These are phyloP conservation scores for Thyridium curvatum DNA, from an alignment of 2,329 filamentous ascomycete species.

Conservation along the genomic window DNA sequence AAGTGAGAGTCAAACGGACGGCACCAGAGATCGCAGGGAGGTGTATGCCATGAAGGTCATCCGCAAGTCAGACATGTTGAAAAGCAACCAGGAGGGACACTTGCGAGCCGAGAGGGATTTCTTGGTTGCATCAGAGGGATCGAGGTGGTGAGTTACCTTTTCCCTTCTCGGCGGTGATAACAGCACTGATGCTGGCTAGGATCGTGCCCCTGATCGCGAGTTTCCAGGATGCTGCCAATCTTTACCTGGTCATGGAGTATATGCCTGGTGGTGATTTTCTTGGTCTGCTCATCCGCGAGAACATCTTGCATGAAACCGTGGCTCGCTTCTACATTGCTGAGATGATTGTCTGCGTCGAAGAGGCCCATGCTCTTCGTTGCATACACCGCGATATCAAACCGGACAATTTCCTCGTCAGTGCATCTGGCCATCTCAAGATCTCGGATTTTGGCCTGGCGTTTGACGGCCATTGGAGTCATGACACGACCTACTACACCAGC, in stretches of 20 bases:
- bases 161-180: background rate
- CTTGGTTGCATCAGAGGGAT: slow-evolving; percentile 81
- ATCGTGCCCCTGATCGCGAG: slow-evolving; percentile 81
- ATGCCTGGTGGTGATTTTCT: slow-evolving; percentile 97
- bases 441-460: slow-evolving; percentile 96
- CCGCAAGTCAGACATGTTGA: slow-evolving; percentile 86
- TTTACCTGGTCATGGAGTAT: slow-evolving; percentile 97
- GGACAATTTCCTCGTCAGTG: slow-evolving; percentile 90
- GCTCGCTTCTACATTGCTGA: slow-evolving; percentile 88
- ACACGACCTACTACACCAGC: slow-evolving; percentile 78
- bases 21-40: slow-evolving; percentile 25
- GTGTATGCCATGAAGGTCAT: slow-evolving; percentile 98
- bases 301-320: slow-evolving; percentile 70
- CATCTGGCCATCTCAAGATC: slow-evolving; percentile 86
- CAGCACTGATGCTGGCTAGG: slow-evolving; percentile 34
- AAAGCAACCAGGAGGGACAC: slow-evolving; percentile 87
- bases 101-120: slow-evolving; percentile 88
- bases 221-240: slow-evolving; percentile 77
- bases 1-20: slow-evolving; percentile 2
- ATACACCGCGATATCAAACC: slow-evolving; percentile 97
- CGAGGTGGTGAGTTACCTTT: slow-evolving; percentile 54
- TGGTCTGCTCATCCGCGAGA: slow-evolving; percentile 76
- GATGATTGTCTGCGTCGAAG: slow-evolving; percentile 93
- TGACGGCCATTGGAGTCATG: slow-evolving; percentile 91
- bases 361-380: slow-evolving; percentile 79